Evolutionary conservation across 768 basidiomycete species (phyloP), one percentile per base, ranked within the genome.

Genomic region (Russula foetens): DNA sequence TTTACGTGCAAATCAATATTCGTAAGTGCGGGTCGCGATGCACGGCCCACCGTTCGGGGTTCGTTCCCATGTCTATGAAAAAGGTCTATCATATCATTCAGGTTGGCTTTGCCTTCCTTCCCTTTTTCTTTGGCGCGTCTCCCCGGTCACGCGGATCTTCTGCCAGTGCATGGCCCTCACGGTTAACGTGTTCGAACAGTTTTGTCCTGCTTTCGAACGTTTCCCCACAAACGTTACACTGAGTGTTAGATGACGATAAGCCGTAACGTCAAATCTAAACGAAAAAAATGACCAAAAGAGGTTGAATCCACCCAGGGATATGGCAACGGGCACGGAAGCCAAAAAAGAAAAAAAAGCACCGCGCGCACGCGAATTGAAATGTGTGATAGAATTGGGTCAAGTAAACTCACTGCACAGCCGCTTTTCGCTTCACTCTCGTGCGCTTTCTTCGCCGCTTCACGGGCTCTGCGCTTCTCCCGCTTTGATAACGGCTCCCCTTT

Each of bases 401-500:
- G 44, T 45, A 50, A 41, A 59, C 56, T 51, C 48, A 59, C 48
- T 35, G 51, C 58, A 29, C 52, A 55, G 49, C 39, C 62, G 55
- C 62, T 43, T 11, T 56, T 63, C 31, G 43, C 53, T 28, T 63
- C 62, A 14, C 41, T 48, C n/a, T 59, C 58, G 28, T 55, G 62
- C 6, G 75, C 78, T 70, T 87, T 92, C 76, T 85, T 91, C 49
- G 82, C 77, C 3, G 76, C 83, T 70, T 96, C 90, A 49, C 84
- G 78, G 19, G 86, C 85, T 51, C 85, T 80, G 49, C 95, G 76
- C 71, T 86, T 92, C 33, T 97, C 92, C 60, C 82, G 84, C 73
- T 97, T 98, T 7, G 91, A 82, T 61, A 81, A 82, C 60, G 80
- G 64, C 59, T 73, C 75, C 23, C 52, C 69, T 45, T 65, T 60